Conservation (phyloP, 148 eudicot species). For the Silene conica region DNA sequence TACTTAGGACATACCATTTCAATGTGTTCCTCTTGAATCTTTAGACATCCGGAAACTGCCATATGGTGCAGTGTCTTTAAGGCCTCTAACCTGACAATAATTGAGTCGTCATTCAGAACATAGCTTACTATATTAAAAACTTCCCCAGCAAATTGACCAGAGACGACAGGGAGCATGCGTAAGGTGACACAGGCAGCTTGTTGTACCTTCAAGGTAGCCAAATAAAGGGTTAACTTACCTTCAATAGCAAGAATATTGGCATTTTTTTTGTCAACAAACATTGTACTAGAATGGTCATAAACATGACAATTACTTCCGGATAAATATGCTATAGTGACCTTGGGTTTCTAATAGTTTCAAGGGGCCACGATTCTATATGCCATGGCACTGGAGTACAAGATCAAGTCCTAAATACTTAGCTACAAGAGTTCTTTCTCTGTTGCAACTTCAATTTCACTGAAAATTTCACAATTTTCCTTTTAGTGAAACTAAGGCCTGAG, state of each 20-base stretch:
- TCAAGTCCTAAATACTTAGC: not conserved
- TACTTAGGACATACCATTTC: constrained; percentile 51
- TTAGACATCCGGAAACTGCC: constrained; percentile 43
- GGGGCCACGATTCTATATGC: not conserved
- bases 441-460: not conserved
- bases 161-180: constrained; percentile 43
- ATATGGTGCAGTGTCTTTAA: constrained; percentile 62
- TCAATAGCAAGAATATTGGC: constrained; percentile 2
- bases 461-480: not conserved
- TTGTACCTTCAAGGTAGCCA: constrained; percentile 64
- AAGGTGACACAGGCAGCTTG: constrained; percentile 69
- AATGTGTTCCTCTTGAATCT: constrained; percentile 56
- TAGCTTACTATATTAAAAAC: constrained; percentile 61
- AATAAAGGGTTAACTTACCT: constrained; percentile 16
- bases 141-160: constrained; percentile 53
- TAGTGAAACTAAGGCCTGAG: not conserved
- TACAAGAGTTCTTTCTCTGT: too few species aligned
- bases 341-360: not conserved
- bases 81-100: constrained; percentile 57
- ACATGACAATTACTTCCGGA: not conserved
- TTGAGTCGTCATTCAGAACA: constrained; percentile 79
- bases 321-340: not conserved
- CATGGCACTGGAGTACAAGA: not conserved
- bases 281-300: not conserved
- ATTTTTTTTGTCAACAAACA: too few species aligned